Conservation (phyloP, 495 filamentous ascomycete genomes). For the Hypomontagnella submonticulosa region DNA sequence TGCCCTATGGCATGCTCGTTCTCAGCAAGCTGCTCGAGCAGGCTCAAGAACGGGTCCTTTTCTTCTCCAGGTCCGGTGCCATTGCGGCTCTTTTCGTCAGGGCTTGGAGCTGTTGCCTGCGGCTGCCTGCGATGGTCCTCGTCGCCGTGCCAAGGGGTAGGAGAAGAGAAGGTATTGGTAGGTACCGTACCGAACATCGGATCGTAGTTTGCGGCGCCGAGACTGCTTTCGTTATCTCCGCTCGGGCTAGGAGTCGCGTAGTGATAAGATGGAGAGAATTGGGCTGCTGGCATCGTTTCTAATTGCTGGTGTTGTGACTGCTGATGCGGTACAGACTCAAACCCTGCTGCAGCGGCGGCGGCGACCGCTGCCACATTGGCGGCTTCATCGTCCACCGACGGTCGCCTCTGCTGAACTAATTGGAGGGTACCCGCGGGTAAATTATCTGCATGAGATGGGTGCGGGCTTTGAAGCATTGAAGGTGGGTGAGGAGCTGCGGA, state of each 20-base stretch:
- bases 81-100: constrained; percentile 53
- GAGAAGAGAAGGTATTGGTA: constrained; percentile 58
- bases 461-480: constrained; percentile 48
- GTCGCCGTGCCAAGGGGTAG: constrained; percentile 56
- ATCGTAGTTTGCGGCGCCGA: constrained; percentile 55
- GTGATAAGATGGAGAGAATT: constrained; percentile 56
- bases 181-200: constrained; percentile 66
- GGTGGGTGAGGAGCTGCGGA: constrained; percentile 47
- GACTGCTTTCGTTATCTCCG: constrained; percentile 39
- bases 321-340: constrained; percentile 37
- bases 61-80: constrained; percentile 60
- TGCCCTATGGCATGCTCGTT: constrained; percentile 68
- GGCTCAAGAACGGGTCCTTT: constrained; percentile 81
- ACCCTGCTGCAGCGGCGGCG: constrained; percentile 36
- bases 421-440: not conserved
- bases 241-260: constrained; percentile 46
- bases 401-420: constrained; percentile 35
- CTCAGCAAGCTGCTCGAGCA: constrained; percentile 83
- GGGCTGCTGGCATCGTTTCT: constrained; percentile 45
- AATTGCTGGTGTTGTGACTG: constrained; percentile 37
- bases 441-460: constrained; percentile 37
- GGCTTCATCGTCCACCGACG: constrained; percentile 36
- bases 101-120: constrained; percentile 48
- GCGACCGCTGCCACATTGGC: constrained; percentile 21
- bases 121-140: constrained; percentile 42